These are phyloP conservation scores for Farysia itapuensis DNA, from an alignment of 1,284 basidiomycete species.

Conservation along the genomic window DNA sequence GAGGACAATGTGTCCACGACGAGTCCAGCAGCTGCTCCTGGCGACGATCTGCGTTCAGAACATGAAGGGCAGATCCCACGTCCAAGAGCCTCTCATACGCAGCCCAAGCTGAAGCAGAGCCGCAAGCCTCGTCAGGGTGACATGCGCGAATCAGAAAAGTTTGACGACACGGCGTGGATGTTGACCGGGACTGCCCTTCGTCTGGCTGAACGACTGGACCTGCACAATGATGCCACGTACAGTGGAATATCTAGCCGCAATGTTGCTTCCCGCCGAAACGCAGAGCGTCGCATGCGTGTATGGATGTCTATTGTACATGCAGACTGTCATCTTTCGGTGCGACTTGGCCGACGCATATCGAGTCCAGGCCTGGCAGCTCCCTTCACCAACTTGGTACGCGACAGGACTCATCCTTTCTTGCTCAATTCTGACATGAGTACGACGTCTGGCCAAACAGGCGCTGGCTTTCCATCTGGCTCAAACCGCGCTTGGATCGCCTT, in stretches of 20 bases:
- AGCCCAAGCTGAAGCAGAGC: slow-evolving; percentile 1
- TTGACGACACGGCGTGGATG: slow-evolving; percentile 45
- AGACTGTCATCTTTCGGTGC: slow-evolving; percentile 43
- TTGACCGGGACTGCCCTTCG: slow-evolving; percentile 38
- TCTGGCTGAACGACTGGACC: slow-evolving; percentile 36
- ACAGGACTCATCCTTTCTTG: slow-evolving; percentile 34
- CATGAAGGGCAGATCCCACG: slow-evolving; percentile 26
- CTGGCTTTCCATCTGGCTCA: slow-evolving; percentile 20
- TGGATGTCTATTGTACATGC: slow-evolving; percentile 46
- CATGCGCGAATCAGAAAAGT: slow-evolving; percentile 39
- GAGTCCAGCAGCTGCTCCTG: slow-evolving; percentile 13
- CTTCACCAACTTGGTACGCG: slow-evolving; percentile 38
- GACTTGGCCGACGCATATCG: slow-evolving; percentile 39
- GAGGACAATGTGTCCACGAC: slow-evolving; percentile 4
- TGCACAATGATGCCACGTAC: slow-evolving; percentile 40
- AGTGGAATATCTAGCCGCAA: slow-evolving; percentile 34
- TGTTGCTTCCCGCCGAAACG: slow-evolving; percentile 22
- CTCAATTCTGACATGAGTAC: slow-evolving; percentile 29
- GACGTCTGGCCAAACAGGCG: slow-evolving; percentile 1
- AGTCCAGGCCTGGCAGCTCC: slow-evolving; percentile 36
- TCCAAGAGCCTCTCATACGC: neutral
- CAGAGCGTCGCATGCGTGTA: slow-evolving; percentile 37
- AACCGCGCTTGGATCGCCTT: slow-evolving; percentile 38
- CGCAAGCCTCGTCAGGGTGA: slow-evolving; percentile 18
- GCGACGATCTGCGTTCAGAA: slow-evolving; percentile 15